phyloP scores from a whole-genome alignment of 495 filamentous ascomycete genomes.

The Tetracladium marchalianum region DNA sequence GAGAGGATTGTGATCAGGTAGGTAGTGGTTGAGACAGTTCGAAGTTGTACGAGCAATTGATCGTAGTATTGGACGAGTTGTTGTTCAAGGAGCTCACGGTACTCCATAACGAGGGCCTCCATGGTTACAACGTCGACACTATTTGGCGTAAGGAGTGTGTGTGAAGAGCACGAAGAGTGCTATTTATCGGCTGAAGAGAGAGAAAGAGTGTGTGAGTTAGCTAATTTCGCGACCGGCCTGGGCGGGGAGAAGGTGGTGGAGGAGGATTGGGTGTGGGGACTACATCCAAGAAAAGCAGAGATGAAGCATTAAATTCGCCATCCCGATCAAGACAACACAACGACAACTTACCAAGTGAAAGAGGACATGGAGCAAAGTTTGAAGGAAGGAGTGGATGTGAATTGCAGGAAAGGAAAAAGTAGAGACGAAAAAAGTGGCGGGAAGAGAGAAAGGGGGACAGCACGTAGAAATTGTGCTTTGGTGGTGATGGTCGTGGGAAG shows the following conservation, averaged over 20 bases:
- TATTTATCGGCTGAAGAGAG: conserved; percentile 13
- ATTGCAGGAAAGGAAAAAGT: conserved; percentile 1
- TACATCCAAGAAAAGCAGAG: no score
- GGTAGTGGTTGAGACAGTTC: conserved; percentile 30
- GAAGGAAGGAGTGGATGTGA: no score
- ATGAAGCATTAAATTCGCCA: no score
- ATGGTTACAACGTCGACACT: neutral
- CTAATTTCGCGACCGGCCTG: neutral
- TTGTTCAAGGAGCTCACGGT: conserved; percentile 11
- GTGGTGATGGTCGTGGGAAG: conserved; percentile 3
- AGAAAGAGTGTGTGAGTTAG: conserved; percentile 3
- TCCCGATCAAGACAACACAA: no score
- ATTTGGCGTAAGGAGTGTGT: neutral
- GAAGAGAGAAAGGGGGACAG: neutral
- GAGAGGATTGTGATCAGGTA: conserved; percentile 38
- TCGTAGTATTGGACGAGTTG: conserved; percentile 15
- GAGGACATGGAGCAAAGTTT: conserved; percentile 14
- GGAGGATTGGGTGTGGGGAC: neutral
- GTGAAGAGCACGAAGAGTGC: conserved; percentile 12
- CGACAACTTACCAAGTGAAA: conserved; percentile 12
- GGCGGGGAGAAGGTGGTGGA: neutral
- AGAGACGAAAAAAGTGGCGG: neutral
- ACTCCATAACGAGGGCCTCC: conserved; percentile 13
- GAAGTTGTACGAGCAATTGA: conserved; percentile 12
- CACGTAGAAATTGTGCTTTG: neutral